Base-by-base conservation (phyloP, 805 yeast species). In the Spathaspora arborariae region DNA sequence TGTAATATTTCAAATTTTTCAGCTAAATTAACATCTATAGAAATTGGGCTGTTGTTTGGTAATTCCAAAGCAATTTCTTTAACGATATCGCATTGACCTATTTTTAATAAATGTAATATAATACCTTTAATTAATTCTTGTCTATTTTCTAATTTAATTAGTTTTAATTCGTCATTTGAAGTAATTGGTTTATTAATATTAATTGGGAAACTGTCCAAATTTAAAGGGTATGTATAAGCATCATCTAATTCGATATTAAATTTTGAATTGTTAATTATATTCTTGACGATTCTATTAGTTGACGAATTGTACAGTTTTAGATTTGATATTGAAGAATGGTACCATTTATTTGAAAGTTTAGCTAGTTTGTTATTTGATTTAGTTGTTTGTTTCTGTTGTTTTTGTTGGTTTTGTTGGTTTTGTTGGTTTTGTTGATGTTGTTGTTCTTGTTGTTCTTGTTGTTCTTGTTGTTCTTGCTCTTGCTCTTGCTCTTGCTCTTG, bases 171-270 rank as follows among this genome's bases (percentile, higher is more conserved):
- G 11, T 51, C 56, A 15, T 2, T 16, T 2, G 43, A 2, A 5
- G 42, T 20, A 15, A 24, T 20, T 15, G 35, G 33, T 39, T 42
- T 21, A 13, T 30, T 44, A n/a, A 27, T 44, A 44, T 41, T 52
- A 49, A 48, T 36, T 4, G 73, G 72, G 36, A 51, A 54, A 36
- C 64, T 58, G 43, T 62, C 52, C 41, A 70, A 54, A 47, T 54
- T 55, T 45, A 72, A 56, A 0, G 74, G 73, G 46, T 63, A 72
- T 1, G 68, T 61, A 51, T 72, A 71, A 6, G 76, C 74, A 16
- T 67, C 73, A 53, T 71, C 76, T 27, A 72, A 51, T 45, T 65
- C 65, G 27, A 68, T 51, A 27, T 45, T 46, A 45, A 56, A 67
- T 42, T 56, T 57, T n/a, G 65, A 44, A 50, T 61, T 61, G 45